A percentile compares a stretch with the other conserved stretches of the same genome.
Conservation (phyloP, 2,329 filamentous ascomycete species). For the Neophaeococcomyces mojaviensis region DNA sequence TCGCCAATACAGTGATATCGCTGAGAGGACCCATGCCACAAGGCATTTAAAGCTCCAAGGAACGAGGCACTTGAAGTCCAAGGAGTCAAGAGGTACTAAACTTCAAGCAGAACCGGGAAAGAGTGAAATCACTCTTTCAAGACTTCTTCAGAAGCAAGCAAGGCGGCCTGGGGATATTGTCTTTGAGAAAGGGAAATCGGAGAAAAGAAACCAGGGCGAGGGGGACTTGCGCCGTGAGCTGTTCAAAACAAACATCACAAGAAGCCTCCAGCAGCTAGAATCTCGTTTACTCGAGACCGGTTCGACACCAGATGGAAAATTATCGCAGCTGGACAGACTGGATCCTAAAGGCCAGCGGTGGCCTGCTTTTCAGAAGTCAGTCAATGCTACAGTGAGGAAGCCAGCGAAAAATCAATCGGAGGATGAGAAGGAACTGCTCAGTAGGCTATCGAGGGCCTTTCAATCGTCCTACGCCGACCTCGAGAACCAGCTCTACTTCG, state of each 20-base stretch:
- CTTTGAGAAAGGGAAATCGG: background rate
- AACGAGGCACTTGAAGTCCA: background rate
- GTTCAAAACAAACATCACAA: no score
- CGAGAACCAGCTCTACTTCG: constrained; percentile 15
- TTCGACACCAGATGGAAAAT: constrained; percentile 8
- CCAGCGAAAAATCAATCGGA: background rate
- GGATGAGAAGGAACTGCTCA: background rate
- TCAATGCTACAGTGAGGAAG: constrained; percentile 6
- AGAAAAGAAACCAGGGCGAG: background rate
- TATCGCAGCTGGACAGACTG: constrained; percentile 12
- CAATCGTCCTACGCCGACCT: constrained; percentile 7
- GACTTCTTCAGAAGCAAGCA: background rate
- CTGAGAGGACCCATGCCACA: background rate
- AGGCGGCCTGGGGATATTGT: background rate
- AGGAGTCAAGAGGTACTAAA: background rate
- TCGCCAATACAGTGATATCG: background rate
- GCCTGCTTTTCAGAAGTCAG: constrained; percentile 8
- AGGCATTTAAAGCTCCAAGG: background rate
- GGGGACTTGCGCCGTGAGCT: background rate
- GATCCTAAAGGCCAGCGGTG: constrained; percentile 13
- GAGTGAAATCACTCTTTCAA: background rate
- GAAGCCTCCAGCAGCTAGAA: constrained; percentile 8
- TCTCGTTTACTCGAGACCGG: constrained; percentile 9
- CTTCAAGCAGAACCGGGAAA: background rate
- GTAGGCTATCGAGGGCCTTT: background rate